Evolutionary conservation across 139 green algal genomes (phyloP), one percentile per base, ranked within the genome.

Genomic region (Microglena sp.): DNA sequence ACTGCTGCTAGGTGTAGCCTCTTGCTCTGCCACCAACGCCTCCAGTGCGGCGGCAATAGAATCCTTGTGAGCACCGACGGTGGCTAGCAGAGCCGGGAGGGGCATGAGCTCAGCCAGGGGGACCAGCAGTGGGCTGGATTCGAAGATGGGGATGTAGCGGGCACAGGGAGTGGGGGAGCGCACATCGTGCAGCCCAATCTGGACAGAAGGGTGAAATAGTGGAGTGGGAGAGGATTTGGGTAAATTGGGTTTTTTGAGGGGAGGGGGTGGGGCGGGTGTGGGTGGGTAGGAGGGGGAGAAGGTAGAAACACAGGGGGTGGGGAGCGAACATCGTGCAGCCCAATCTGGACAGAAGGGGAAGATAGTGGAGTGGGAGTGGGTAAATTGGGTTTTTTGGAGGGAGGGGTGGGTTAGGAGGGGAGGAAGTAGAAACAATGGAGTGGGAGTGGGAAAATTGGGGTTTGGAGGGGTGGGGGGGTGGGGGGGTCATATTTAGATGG

Each of bases 31-130:
- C n/a, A n/a, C n/a, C n/a, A 90, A 53, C 6, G 46, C 69, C 57
- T 93, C 87, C 31, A 93, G 57, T 1, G 84, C 72, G 4, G 61
- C 61, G 11, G 67, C 66, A 45, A 92, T 89, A 32, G 65, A 11
- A 0, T 82, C 79, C 71, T 89, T 91, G 72, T 53, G 73, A 1
- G 3, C 1, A 1, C 76, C 82, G 46, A 96, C 80, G 0, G 84
- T 76, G 3, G 82, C 73, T 46, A 96, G 74, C 67, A 96, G 69
- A 3, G 55, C 45, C 4, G 70, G n/a, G 34, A 95, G 74, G 2
- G 88, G 82, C 70, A 94, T 69, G 24, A 83, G 85, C n/a, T 92
- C 74, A 4, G 70, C 64, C 40, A 93, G 68, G 2, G 72, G 78
- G 0, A 60, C 71, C n/a, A 70, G 55, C 71, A 81, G 60, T 3